Evolutionary conservation across 1,139 yeast genomes (phyloP), one percentile per base, ranked within the genome.

Genomic region (Yamadazyma taylorii): DNA sequence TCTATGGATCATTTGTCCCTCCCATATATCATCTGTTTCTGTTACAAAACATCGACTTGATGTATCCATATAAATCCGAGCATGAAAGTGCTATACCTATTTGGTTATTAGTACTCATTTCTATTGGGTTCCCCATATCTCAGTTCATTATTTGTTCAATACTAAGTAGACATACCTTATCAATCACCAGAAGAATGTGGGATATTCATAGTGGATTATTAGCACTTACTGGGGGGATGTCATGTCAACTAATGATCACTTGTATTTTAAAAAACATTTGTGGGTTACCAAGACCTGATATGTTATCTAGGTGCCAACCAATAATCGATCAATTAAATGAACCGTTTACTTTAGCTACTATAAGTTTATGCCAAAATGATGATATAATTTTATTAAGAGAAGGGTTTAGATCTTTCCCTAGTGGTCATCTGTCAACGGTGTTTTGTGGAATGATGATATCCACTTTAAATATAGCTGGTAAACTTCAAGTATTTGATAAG

Each of bases 351-450:
- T 50, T 72, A 30, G 56, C 62, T 5, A 61, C 62, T 12, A 63
- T 67, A n/a, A 58, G 52, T 0, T 46, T 66, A 3, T 75, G 80
- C 46, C 46, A 58, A 0, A 61, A 57, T 29, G 42, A 50, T 1
- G 47, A 67, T 36, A 30, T 50, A 8, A 39, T 44, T n/a, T 35
- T 66, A 6, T 40, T 75, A 0, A 54, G 56, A 38, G 78, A 74
- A 52, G 80, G 79, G 0, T 69, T 74, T 42, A 58, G 78, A 42
- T 60, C 75, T 3, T 74, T 75, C 43, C 79, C 80, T 1, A 73
- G 78, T 37, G 79, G 78, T 1, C 79, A 75, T 46, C 63, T 75
- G 38, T 62, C 78, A 1, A 69, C 78, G 0, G 60, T 73, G 3
- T 74, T 73, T 47, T 56, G 76, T 21, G 64, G 76, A 0, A 63